Percentiles rank a stretch among this genome's conserved stretches.
These are phyloP conservation scores for Phytophthora litchii DNA, from an alignment of 352 stramenopile genomes.

Conservation along the genomic window DNA sequence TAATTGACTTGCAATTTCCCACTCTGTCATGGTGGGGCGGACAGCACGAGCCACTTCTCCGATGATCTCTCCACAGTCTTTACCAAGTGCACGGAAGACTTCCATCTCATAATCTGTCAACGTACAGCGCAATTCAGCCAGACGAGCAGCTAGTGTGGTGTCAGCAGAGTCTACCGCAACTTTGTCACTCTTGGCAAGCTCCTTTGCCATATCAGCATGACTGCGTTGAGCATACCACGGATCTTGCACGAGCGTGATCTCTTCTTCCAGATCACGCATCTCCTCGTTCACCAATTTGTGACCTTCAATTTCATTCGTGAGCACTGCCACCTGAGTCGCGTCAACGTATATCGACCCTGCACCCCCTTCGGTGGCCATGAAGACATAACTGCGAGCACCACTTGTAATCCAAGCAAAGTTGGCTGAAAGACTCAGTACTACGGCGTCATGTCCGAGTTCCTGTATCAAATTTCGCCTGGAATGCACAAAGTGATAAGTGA, in stretches of 20 bases:
- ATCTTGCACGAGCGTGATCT: constrained; percentile 52
- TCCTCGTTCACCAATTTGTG: constrained; percentile 76
- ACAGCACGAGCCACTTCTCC: constrained; percentile 50
- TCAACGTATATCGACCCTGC: constrained; percentile 72
- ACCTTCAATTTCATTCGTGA: constrained; percentile 81
- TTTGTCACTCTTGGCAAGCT: constrained; percentile 48
- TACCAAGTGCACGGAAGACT: constrained; percentile 55
- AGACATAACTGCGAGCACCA: constrained; percentile 67
- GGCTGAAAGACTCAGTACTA: constrained; percentile 61
- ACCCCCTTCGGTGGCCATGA: constrained; percentile 70
- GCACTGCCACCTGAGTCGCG: constrained; percentile 44
- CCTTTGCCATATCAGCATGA: constrained; percentile 32
- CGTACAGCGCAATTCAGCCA: constrained; percentile 44
- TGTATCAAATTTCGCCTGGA: constrained; percentile 48
- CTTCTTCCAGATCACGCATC: constrained; percentile 52
- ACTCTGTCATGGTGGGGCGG: constrained; percentile 56
- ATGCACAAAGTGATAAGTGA: constrained; percentile 3
- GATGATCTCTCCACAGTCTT: constrained; percentile 72
- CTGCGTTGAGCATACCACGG: constrained; percentile 58
- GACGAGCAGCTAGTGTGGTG: constrained; percentile 31
- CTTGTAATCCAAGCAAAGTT: constrained; percentile 78
- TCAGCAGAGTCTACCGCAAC: constrained; percentile 40
- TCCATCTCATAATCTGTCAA: constrained; percentile 66
- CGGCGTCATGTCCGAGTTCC: constrained; percentile 46
- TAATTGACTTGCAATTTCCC: constrained; percentile 55